phyloP scores from a whole-genome alignment of 306 rosid species.

The Vicia faba region DNA sequence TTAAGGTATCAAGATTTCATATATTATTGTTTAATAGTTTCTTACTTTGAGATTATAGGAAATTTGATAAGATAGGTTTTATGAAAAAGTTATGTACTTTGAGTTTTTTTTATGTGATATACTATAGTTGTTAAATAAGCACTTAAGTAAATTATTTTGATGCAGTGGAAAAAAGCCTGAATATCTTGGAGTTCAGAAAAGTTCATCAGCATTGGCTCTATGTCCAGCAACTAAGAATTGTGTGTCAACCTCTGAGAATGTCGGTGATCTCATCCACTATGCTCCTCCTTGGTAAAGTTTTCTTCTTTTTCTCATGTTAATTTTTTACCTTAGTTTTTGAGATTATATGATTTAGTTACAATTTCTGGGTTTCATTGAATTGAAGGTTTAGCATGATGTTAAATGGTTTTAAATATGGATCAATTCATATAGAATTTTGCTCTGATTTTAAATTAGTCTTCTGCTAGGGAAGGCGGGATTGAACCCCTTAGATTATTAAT shows the following conservation, averaged over 20 bases:
- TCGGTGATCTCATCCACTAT: conserved; percentile 71
- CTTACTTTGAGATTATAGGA: not conserved
- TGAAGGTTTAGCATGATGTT: not conserved
- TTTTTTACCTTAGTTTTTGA: not conserved
- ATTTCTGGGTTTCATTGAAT: not conserved
- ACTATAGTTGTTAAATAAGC: not conserved
- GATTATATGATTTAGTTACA: conserved; percentile 2
- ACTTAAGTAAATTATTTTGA: not conserved
- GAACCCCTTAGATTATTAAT: too few relatives aligned
- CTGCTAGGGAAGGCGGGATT: too few relatives aligned
- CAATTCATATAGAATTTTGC: too few relatives aligned
- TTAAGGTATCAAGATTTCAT: conserved; percentile 48
- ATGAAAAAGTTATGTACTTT: not conserved
- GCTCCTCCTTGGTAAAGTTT: conserved; percentile 85
- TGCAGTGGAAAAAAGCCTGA: conserved; percentile 91
- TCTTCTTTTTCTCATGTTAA: not conserved
- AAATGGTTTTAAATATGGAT: too few relatives aligned
- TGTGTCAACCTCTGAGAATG: conserved; percentile 84
- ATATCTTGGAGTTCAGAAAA: conserved; percentile 91
- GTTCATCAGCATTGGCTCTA: conserved; percentile 69
- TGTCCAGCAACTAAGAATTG: conserved; percentile 96
- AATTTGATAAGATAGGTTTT: not conserved
- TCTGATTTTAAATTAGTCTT: too few relatives aligned
- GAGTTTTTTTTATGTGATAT: not conserved
- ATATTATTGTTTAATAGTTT: not conserved